A percentile compares a stretch with the other conserved stretches of the same genome.
Conservation (phyloP, 805 yeast species). For the Jamesozyma rosinii region DNA sequence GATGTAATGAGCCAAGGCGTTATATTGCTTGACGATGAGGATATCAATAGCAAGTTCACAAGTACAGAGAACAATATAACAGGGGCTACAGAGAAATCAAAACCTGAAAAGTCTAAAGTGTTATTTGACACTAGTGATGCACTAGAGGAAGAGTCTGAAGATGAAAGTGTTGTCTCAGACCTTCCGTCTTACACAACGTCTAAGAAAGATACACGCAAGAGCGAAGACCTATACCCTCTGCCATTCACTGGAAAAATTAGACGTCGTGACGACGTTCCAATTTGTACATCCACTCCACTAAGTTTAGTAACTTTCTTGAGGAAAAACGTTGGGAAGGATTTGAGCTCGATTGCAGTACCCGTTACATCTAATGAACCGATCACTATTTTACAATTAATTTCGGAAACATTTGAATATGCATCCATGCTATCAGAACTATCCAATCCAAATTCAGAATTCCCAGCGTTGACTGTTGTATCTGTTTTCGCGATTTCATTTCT, state of each 20-base stretch:
- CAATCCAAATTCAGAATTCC: conserved; percentile 41
- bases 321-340: conserved; percentile 87
- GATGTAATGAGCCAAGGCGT: conserved; percentile 46
- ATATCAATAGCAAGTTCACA: conserved; percentile 3
- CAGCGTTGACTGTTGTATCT: conserved; percentile 55
- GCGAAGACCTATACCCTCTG: conserved; percentile 53
- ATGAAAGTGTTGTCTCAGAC: too few species aligned
- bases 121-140: neutral
- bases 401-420: conserved; percentile 75
- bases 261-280: conserved; percentile 51
- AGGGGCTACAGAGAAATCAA: neutral
- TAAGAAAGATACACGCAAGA: neutral
- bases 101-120: neutral
- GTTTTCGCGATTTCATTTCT: conserved; percentile 73
- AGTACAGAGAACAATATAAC: neutral
- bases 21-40: conserved; percentile 40
- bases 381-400: conserved; percentile 65
- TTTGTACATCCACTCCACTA: conserved; percentile 66
- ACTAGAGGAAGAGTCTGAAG: neutral
- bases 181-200: neutral
- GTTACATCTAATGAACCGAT: conserved; percentile 90
- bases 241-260: conserved; percentile 37
- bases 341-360: conserved; percentile 83
- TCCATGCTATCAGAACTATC: conserved; percentile 55
- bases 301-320: conserved; percentile 69